Base-by-base conservation (phyloP, 1,284 basidiomycete species). In the Pholiota adiposa region DNA sequence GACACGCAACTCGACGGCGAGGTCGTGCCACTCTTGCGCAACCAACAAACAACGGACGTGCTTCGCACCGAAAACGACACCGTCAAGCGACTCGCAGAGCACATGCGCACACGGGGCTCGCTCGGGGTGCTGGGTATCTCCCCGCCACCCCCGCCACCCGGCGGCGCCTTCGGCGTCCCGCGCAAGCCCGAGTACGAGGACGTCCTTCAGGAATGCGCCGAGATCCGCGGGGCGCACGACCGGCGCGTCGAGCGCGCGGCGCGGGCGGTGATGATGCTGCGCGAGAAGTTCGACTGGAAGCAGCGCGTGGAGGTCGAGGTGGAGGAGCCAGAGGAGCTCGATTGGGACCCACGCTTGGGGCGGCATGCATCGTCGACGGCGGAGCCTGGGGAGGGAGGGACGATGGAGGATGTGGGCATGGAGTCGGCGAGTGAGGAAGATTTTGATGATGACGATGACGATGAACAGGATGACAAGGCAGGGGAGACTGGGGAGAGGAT, bases 281-380 rank as follows among this genome's bases (percentile, higher is more conserved):
- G 81, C 56, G 91, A 93, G 56, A 88, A 84, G 71, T 92, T 87
- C 70, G 89, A 92, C 53, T 91, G 89, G 88, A 87, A 86, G 67
- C 83, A 85, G 60, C 79, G 90, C 31, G 87, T 92, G 16, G 83
- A 82, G 60, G 88, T 90, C 23, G 86, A 88, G 65, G 83, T 85
- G 40, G 87, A 87, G 62, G 90, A 92, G 69, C 88, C 88, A 3
- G 89, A 92, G 65, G 89, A 91, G 61, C 73, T 89, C 46, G 84
- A 84, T 33, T 89, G 85, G 83, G 85, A 88, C 61, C 83, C 86
- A 4, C 75, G 82, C 29, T 29, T 76, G 7, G 75, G 71, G 63
- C 53, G 12, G 43, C 50, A 27, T 54, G 46, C 44, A n/a, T n/a
- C n/a, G 54, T 34, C 31, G 29, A 46, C 33, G 58, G 52, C n/a